These are phyloP conservation scores for Geranomyces michiganensis DNA, from an alignment of 192 early-diverging fungal genomes.

Conservation along the genomic window DNA sequence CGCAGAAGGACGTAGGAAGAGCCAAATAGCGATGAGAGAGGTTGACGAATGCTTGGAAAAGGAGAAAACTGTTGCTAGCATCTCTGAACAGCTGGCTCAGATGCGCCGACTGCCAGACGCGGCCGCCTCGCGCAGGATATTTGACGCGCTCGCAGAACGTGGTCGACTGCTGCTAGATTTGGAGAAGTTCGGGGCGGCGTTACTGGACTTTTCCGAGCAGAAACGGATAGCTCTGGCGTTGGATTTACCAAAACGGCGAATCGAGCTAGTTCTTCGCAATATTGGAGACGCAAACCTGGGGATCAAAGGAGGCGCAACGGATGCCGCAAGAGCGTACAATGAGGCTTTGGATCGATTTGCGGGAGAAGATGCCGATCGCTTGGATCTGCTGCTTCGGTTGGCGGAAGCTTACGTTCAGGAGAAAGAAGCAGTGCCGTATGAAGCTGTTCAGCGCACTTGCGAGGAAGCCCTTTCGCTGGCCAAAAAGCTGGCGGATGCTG, in stretches of 20 bases:
- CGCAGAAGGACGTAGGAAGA: constrained; percentile 8
- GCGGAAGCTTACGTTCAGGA: constrained; percentile 13
- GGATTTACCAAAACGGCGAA: constrained; percentile 14
- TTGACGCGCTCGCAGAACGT: constrained; percentile 20
- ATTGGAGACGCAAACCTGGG: constrained; percentile 3
- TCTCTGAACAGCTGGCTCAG: neutral
- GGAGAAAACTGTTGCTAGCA: neutral
- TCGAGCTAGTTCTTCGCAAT: constrained; percentile 14
- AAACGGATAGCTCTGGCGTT: constrained; percentile 3
- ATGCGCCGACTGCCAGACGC: neutral
- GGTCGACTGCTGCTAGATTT: constrained; percentile 18
- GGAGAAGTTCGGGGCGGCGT: neutral
- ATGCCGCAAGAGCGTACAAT: constrained; percentile 15
- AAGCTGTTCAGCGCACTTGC: constrained; percentile 10
- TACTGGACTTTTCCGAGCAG: constrained; percentile 26
- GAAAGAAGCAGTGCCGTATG: constrained; percentile 9
- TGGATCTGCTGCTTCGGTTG: constrained; percentile 17
- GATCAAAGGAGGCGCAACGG: neutral
- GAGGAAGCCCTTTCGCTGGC: constrained; percentile 23
- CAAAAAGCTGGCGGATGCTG: constrained; percentile 13
- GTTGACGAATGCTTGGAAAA: constrained; percentile 19
- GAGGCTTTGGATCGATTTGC: constrained; percentile 22
- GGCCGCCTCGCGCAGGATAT: neutral
- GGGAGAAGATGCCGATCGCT: constrained; percentile 12
- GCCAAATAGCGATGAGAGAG: constrained; percentile 8